Base-by-base conservation (phyloP, 2,329 filamentous ascomycete species). In the Pseudofabraea citricarpa region DNA sequence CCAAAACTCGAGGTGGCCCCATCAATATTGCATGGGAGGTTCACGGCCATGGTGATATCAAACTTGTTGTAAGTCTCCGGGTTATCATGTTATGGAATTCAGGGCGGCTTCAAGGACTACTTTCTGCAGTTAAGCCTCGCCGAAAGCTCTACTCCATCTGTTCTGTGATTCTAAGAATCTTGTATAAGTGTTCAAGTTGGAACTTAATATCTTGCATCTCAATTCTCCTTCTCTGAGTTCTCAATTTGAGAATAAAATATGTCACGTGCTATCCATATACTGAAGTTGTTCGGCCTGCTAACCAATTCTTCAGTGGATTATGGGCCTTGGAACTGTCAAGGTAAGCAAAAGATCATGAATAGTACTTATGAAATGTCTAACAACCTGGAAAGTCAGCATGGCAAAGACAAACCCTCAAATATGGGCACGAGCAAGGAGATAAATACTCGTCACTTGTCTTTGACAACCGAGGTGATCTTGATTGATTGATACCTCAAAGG, bases 331-430 rank as follows among this genome's bases (percentile, higher is more conserved):
- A 27, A 81, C 82, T 44, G 73, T 73, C 56, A 77, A 73, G 60
- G 56, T 55, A 50, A 42, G 32, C 15, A 12, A 13, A 15, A 16
- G 15, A 3, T 20, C 13, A 12, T n/a, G n/a, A n/a, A n/a, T n/a
- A n/a, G n/a, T n/a, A n/a, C n/a, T n/a, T 16, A 44, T 24, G 15
- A n/a, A 16, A 2, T 35, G 19, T 15, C n/a, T 12, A 19, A 26
- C 7, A 39, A 33, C 12, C 19, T 21, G 4, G 15, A 27, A 26
- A 77, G 58, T 73, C 78, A 33, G 75, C 81, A 44, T 94, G 87
- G 86, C 88, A 94, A 69, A 80, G 87, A 41, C 89, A 94, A 61
- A 93, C 84, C 8, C 79, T 84, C 53, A 75, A 88, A 66, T 91
- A 94, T 59, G 87, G 86, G 40, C 89, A 95, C 66, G 71, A 79